A percentile compares a stretch with the other conserved stretches of the same genome.
phyloP scores from a whole-genome alignment of 2,329 filamentous ascomycete genomes.

The Hypoxylon sp. region DNA sequence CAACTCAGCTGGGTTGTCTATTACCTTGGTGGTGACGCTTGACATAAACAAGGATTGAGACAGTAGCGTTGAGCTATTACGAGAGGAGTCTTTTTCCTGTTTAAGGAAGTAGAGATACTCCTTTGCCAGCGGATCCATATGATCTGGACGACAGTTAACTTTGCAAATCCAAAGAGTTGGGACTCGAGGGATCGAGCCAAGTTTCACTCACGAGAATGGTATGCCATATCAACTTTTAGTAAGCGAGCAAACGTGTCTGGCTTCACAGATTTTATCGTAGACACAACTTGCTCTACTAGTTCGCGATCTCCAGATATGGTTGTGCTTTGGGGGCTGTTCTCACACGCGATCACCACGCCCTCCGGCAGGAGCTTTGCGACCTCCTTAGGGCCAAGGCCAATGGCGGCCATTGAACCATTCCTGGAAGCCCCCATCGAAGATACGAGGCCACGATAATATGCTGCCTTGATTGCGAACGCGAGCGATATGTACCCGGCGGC shows the following conservation, averaged over 20 bases:
- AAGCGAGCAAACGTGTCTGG: conserved; percentile 54
- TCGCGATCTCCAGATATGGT: conserved; percentile 52
- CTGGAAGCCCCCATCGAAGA: conserved; percentile 28
- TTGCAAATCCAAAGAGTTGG: conserved; percentile 18
- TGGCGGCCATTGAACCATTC: conserved; percentile 59
- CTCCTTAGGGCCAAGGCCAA: conserved; percentile 56
- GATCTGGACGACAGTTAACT: conserved; percentile 16
- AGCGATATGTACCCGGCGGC: conserved; percentile 56
- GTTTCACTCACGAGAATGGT: conserved; percentile 57
- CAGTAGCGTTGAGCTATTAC: conserved; percentile 1
- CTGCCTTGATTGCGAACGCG: conserved; percentile 57
- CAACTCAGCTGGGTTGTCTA: conserved; percentile 41
- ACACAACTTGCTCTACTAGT: conserved; percentile 48
- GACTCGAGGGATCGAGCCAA: background rate
- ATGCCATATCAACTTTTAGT: conserved; percentile 60
- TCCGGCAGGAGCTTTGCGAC: conserved; percentile 50
- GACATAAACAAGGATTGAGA: conserved; percentile 37
- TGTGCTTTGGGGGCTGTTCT: conserved; percentile 53
- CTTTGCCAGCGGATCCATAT: conserved; percentile 33
- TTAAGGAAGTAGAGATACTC: conserved; percentile 34
- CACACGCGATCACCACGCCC: conserved; percentile 52
- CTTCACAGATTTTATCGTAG: conserved; percentile 49
- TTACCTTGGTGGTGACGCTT: conserved; percentile 52
- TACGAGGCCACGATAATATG: conserved; percentile 59
- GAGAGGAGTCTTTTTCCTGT: conserved; percentile 38